Evolutionary conservation across 2,329 filamentous ascomycete species (phyloP), one percentile per base, ranked within the genome.

Genomic region (Penicillium frequentans): DNA sequence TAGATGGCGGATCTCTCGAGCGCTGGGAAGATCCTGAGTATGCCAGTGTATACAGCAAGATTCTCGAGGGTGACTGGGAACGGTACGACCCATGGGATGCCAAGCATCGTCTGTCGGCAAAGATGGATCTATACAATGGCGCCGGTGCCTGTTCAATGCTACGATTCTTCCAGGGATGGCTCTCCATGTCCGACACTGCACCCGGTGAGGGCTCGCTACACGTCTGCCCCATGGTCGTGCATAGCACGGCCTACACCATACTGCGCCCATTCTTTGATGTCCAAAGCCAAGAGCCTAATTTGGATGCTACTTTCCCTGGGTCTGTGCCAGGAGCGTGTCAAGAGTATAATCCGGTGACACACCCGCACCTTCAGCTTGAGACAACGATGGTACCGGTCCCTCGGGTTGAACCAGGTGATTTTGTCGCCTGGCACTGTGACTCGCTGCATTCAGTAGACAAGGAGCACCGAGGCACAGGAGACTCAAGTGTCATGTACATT

Each of bases 401-500:
- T 0, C 74, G 76, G 8, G 87, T 92, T 8, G 78, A 79, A 45
- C 90, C 90, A 0, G 90, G 90, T 1, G 90, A 93, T 69, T 91
- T 87, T 66, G 87, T 96, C 2, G 79, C 85, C 64, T 83, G 91
- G 91, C 91, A 96, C 71, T 93, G 90, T 71, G 90, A 93, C 58
- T 70, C 80, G 13, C 89, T 96, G 49, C 93, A 96, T 70, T 85
- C 91, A 0, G 93, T 97, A 0, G 93, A 97, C 75, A 87, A 85
- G 63, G 80, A 87, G 1, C 93, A 97, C 70, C 74, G 74, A 1
- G 93, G 93, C 1, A 80, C 76, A 1, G 74, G 78, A 0, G 93
- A 97, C 72, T 91, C 90, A 0, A 92, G 88, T 64, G 93, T 96
- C 0, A 69, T 97, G 58, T 97, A 97, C 68, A 96, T 97, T 54